Percentiles rank a stretch among this genome's conserved stretches.
These are phyloP conservation scores for Kazachstania sp. DNA, from an alignment of 1,139 yeast genomes.

Conservation along the genomic window DNA sequence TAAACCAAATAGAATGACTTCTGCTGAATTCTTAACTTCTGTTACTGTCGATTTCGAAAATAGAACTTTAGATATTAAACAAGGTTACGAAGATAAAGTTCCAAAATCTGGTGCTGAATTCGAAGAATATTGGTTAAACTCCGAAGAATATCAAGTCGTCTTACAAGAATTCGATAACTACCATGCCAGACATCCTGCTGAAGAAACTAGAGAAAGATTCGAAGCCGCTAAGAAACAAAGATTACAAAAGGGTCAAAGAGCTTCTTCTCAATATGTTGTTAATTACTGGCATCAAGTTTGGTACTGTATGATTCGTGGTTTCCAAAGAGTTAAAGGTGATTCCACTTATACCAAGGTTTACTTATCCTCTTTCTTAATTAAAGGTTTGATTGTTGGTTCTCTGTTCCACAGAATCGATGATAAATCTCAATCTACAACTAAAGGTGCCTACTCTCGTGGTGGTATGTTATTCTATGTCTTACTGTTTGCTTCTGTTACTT, in stretches of 20 bases:
- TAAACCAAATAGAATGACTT: conserved; percentile 55
- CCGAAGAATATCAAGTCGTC: conserved; percentile 40
- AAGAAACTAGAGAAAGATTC: conserved; percentile 37
- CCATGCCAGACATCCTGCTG: conserved; percentile 32
- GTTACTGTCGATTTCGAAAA: conserved; percentile 38
- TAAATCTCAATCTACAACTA: conserved; percentile 34
- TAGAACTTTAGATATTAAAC: conserved; percentile 35
- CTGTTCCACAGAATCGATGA: conserved; percentile 43
- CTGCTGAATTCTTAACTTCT: conserved; percentile 64
- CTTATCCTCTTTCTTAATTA: conserved; percentile 42
- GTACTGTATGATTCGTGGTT: conserved; percentile 41
- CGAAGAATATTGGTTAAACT: conserved; percentile 45
- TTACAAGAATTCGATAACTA: conserved; percentile 38
- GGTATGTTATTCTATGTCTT: conserved; percentile 51
- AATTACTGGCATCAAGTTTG: conserved; percentile 41
- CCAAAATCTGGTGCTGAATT: conserved; percentile 54
- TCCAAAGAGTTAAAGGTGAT: conserved; percentile 50
- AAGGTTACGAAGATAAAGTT: conserved; percentile 48
- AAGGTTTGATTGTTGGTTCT: conserved; percentile 49
- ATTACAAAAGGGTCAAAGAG: conserved; percentile 39
- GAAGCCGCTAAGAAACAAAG: conserved; percentile 37
- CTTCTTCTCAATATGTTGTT: conserved; percentile 39
- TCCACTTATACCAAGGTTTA: conserved; percentile 43
- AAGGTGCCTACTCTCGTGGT: conserved; percentile 49
- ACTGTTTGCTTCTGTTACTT: conserved; percentile 48